Conservation (phyloP, 2,329 filamentous ascomycete species). For the Aureobasidium vineae region DNA sequence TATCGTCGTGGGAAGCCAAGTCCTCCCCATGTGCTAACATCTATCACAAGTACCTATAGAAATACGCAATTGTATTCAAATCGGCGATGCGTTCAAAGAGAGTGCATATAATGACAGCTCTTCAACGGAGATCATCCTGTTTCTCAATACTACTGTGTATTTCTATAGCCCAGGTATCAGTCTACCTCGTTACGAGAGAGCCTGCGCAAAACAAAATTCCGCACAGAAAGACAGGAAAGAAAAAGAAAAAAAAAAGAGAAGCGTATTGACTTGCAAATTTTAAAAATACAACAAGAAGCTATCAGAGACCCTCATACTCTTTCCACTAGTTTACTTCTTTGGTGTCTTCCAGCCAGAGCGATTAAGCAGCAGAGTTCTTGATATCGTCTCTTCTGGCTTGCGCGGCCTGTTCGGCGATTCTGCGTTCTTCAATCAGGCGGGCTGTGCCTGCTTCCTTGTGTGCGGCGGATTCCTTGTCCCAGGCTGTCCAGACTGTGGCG, state of each 20-base stretch:
- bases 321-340: too few species aligned
- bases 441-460: slow-evolving; percentile 32
- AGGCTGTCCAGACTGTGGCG: slow-evolving; percentile 39
- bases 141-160: neutral
- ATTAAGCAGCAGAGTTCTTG: slow-evolving; percentile 31
- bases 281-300: neutral
- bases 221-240: neutral
- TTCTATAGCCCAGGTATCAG: neutral
- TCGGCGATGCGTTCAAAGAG: neutral
- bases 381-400: slow-evolving; percentile 38
- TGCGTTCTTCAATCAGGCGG: slow-evolving; percentile 36
- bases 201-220: neutral
- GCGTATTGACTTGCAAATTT: neutral
- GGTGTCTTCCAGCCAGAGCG: too few species aligned
- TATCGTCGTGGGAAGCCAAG: too few species aligned
- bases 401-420: slow-evolving; percentile 33
- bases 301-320: too few species aligned
- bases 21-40: too few species aligned
- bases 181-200: neutral
- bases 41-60: too few species aligned
- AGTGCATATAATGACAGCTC: neutral
- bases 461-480: slow-evolving; percentile 37
- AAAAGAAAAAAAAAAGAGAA: neutral
- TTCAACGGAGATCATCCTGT: neutral
- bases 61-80: too few species aligned